phyloP scores from a whole-genome alignment of 192 early-diverging fungal species.

The Umbelopsis sp. region DNA sequence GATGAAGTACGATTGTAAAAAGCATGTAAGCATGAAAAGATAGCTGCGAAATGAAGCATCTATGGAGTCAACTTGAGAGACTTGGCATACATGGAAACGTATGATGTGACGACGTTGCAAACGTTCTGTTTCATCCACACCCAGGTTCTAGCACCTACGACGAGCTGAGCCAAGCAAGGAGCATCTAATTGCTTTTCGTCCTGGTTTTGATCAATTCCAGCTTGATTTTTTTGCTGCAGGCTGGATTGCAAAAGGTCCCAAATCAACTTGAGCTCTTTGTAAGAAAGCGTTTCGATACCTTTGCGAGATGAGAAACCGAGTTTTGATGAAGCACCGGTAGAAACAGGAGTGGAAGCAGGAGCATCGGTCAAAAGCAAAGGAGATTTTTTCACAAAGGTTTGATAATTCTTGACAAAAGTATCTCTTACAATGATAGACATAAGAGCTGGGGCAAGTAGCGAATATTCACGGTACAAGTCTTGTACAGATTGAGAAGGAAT shows the following conservation, averaged over 20 bases:
- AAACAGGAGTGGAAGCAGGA: neutral
- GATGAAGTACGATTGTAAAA: neutral
- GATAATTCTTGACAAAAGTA: conserved; percentile 16
- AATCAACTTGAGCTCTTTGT: conserved; percentile 15
- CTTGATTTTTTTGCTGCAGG: neutral
- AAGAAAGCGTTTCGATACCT: neutral
- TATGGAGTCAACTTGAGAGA: neutral
- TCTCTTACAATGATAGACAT: conserved; percentile 30
- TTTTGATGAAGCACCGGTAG: neutral
- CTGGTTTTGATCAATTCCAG: neutral
- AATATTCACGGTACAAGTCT: conserved; percentile 10
- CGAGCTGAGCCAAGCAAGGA: neutral
- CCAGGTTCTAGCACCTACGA: neutral
- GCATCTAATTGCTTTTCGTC: neutral
- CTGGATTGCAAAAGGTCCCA: conserved; percentile 14
- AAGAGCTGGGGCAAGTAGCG: conserved; percentile 25
- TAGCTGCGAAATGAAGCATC: neutral
- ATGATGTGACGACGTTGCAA: neutral
- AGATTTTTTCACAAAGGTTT: neutral
- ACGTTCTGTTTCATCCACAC: conserved; percentile 4
- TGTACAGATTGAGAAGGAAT: neutral
- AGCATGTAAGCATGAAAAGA: too few relatives aligned
- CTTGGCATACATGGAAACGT: neutral
- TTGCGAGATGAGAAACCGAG: neutral
- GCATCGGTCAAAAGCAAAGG: neutral